Percentiles rank a stretch among this genome's conserved stretches.
These are phyloP conservation scores for Sodiomyces alkalinus DNA, from an alignment of 2,329 filamentous ascomycete genomes.

Conservation along the genomic window DNA sequence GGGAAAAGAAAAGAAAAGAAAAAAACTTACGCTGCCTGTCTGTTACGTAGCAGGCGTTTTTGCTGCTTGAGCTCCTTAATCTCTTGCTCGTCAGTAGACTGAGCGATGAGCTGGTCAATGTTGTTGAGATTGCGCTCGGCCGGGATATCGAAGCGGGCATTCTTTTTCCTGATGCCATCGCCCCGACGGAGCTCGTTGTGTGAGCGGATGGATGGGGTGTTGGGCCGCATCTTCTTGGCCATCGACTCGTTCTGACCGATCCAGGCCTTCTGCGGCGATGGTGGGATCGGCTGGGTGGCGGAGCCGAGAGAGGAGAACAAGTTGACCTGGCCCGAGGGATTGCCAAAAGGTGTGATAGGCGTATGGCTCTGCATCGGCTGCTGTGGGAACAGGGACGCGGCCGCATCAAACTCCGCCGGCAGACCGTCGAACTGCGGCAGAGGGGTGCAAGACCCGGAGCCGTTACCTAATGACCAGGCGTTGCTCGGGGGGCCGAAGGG, in stretches of 20 bases:
- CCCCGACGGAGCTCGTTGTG: conserved; percentile 65
- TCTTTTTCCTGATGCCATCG: conserved; percentile 96
- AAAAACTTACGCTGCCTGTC: conserved; percentile 78
- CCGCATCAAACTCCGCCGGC: conserved; percentile 38
- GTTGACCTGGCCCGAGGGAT: conserved; percentile 30
- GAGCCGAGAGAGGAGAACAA: conserved; percentile 37
- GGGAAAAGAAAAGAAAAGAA: conserved; percentile 11
- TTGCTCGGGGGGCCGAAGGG: conserved; percentile 23
- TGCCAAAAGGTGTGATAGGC: conserved; percentile 42
- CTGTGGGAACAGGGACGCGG: conserved; percentile 34
- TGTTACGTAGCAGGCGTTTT: conserved; percentile 85
- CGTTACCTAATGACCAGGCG: conserved; percentile 49
- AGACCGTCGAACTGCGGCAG: conserved; percentile 55
- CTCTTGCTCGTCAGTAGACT: conserved; percentile 79
- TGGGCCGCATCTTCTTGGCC: conserved; percentile 47
- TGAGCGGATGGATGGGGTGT: conserved; percentile 54
- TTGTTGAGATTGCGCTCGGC: conserved; percentile 84
- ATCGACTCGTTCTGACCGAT: conserved; percentile 31
- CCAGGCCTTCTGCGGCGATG: conserved; percentile 45
- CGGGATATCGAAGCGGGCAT: conserved; percentile 93
- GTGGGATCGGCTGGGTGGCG: conserved; percentile 32
- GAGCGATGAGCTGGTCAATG: conserved; percentile 83
- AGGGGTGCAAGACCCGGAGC: conserved; percentile 59
- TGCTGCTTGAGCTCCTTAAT: conserved; percentile 98
- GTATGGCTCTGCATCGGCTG: conserved; percentile 35